phyloP scores from a whole-genome alignment of 1,139 yeast genomes.

The Pichia terricola region DNA sequence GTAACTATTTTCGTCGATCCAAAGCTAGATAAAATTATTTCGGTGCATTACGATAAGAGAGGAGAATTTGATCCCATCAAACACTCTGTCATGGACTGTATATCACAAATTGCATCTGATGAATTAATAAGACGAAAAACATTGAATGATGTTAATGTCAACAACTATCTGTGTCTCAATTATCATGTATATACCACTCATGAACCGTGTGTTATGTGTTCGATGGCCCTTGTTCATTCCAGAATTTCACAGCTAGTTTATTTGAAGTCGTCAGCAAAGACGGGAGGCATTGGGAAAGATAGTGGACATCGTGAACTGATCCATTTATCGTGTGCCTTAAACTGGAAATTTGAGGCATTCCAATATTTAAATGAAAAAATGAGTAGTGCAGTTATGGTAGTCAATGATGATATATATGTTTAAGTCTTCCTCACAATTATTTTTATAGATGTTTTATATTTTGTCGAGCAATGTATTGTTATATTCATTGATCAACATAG shows the following conservation, averaged over 20 bases:
- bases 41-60: constrained; percentile 33
- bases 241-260: constrained; percentile 65
- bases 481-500: background rate
- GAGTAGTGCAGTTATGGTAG: constrained; percentile 16
- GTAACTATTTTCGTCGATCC: constrained; percentile 45
- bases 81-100: constrained; percentile 71
- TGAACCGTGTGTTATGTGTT: constrained; percentile 96
- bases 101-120: constrained; percentile 45
- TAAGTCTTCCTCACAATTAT: background rate
- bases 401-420: constrained; percentile 21
- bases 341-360: constrained; percentile 78
- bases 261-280: constrained; percentile 33
- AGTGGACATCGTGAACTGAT: constrained; percentile 65
- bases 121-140: constrained; percentile 32
- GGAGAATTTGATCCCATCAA: constrained; percentile 35
- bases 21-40: constrained; percentile 27
- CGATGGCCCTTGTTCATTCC: constrained; percentile 93
- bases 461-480: background rate
- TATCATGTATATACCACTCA: constrained; percentile 80
- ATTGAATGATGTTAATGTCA: constrained; percentile 5
- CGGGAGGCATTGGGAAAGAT: constrained; percentile 48
- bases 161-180: constrained; percentile 60
- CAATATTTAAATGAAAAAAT: constrained; percentile 31
- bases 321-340: constrained; percentile 62
- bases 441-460: background rate